Conservation (phyloP, 73 alveolate species). For the Paraurostyla sp. region DNA sequence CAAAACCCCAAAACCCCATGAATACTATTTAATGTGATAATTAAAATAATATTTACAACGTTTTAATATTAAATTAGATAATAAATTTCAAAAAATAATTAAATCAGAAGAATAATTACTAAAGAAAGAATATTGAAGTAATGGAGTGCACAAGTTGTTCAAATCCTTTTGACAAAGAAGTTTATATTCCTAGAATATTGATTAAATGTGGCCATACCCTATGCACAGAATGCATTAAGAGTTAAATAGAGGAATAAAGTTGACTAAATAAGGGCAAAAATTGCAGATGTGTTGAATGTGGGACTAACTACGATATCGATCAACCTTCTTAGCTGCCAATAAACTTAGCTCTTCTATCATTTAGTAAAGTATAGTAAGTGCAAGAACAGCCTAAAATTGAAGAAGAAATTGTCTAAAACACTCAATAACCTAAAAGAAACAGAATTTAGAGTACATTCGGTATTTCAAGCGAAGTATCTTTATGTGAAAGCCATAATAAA, state of each 20-base stretch:
- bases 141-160: constrained; percentile 86
- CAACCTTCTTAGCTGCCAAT: not conserved
- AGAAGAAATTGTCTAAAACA: not conserved
- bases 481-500: constrained; percentile 69
- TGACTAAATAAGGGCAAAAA: not conserved
- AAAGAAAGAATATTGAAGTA: constrained; percentile 13
- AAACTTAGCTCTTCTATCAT: constrained; percentile 14
- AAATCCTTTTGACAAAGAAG: constrained; percentile 63
- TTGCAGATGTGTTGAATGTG: constrained; percentile 28
- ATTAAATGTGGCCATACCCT: constrained; percentile 86
- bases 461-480: not conserved
- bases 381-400: not conserved
- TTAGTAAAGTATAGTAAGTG: not conserved
- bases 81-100: not conserved
- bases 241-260: not conserved
- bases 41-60: not conserved
- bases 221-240: constrained; percentile 81
- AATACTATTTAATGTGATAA: not conserved
- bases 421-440: not conserved
- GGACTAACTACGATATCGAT: not conserved
- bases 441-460: not conserved
- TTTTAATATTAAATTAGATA: not conserved
- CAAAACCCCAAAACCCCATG: constrained; percentile 49
- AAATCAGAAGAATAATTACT: constrained; percentile 32
- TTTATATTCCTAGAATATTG: constrained; percentile 84